Base-by-base conservation (phyloP, 2,329 filamentous ascomycete species). In the Aspergillus aculeatinus region DNA sequence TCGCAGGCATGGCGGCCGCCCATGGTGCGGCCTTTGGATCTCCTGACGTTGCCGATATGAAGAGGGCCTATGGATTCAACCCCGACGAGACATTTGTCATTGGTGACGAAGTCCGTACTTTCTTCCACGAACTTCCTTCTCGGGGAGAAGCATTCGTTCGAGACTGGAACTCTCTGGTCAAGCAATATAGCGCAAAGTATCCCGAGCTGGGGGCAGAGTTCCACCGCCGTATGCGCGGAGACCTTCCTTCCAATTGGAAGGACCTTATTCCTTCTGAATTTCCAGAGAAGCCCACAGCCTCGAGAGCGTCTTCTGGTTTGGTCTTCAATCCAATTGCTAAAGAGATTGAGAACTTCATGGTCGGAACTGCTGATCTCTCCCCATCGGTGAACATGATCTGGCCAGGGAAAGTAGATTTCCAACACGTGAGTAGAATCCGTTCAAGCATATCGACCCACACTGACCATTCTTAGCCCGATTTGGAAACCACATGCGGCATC, bases 11-110 rank as follows among this genome's bases (percentile, higher is more conserved):
- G 14, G 83, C 84, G 3, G 79, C 80, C 21, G 82, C 85, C 0
- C 86, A 88, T 62, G 85, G 85, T 23, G 85, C 81, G 11, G 83
- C 85, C 1, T 83, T 85, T 47, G 85, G 83, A 5, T 71, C 76
- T 1, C 77, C 82, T 1, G 82, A 84, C 55, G 81, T 88, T 2
- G 80, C 77, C 0, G 74, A 80, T n/a, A 81, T 85, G 71, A 87
- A 87, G 76, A 76, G 70, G 48, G 70, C 70, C 3, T 78, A 79
- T 48, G 81, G 80, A 4, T 79, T 85, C 65, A 75, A 85, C 61
- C 77, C 82, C 0, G 79, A 82, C 0, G 71, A 80, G 61, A 72
- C 76, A 57, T 83, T 83, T 59, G 71, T 77, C 25, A 70, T 85
- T 39, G 69, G 73, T 1, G 71, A 85, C 0, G 70, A 77, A 1